Conservation (phyloP, 2,329 filamentous ascomycete genomes). For the Aspergillus nomiae region DNA sequence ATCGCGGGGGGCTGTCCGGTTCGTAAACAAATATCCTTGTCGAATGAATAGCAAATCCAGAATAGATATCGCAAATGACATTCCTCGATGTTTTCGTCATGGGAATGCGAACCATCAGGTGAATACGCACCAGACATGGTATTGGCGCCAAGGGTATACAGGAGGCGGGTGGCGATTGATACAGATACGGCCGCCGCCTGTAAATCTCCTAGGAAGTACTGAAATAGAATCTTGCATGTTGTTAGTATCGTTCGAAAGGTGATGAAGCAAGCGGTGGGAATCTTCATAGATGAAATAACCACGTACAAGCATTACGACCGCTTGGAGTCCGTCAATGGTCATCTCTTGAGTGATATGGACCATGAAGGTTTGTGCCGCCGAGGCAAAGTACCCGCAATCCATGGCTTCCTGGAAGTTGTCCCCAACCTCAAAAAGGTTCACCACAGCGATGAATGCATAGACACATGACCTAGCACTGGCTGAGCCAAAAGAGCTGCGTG, state of each 20-base stretch:
- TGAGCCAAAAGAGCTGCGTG: neutral
- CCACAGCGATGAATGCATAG: conserved; percentile 11
- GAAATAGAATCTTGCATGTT: conserved; percentile 10
- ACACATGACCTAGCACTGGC: conserved; percentile 16
- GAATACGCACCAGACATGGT: neutral
- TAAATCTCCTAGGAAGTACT: conserved; percentile 20
- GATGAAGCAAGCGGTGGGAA: too few species aligned
- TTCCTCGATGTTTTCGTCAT: neutral
- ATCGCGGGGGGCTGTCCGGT: conserved; percentile 13
- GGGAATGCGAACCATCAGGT: neutral
- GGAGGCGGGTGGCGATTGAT: conserved; percentile 18
- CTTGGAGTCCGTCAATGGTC: conserved; percentile 17
- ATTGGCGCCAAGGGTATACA: conserved; percentile 17
- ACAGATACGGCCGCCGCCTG: conserved; percentile 15
- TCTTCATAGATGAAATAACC: too few species aligned
- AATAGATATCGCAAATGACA: conserved; percentile 20
- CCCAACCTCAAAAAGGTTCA: conserved; percentile 13
- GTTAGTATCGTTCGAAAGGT: neutral
- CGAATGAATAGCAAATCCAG: conserved; percentile 22
- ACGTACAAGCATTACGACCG: conserved; percentile 16
- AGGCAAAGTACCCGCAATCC: conserved; percentile 17
- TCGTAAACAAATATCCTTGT: conserved; percentile 20
- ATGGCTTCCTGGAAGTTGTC: neutral
- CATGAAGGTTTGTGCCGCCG: conserved; percentile 7
- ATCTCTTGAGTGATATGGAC: conserved; percentile 14